These are phyloP conservation scores for Phytophthora palmivora DNA, from an alignment of 352 stramenopile species.

Conservation along the genomic window DNA sequence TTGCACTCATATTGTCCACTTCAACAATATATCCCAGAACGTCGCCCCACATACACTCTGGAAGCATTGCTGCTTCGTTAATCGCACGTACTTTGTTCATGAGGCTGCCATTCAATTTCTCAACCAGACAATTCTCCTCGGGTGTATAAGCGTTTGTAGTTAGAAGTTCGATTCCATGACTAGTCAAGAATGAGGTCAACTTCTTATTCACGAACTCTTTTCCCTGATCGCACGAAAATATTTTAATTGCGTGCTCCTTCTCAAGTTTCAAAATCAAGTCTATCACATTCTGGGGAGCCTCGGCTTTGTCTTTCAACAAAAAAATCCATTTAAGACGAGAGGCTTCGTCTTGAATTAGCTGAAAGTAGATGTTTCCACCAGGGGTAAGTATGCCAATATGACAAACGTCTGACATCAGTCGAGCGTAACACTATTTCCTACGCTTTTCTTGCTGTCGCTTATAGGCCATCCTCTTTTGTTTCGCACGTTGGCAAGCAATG, in stretches of 20 bases:
- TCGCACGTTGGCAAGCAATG: conserved; percentile 6
- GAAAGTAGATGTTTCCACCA: conserved; percentile 8
- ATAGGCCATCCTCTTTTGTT: neutral
- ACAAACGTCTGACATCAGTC: conserved; percentile 2
- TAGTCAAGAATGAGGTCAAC: neutral
- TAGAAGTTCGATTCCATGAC: neutral
- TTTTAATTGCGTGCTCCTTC: neutral
- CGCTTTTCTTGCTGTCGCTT: neutral
- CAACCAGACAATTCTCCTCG: too few species aligned
- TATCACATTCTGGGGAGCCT: neutral
- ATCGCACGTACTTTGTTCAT: too few species aligned
- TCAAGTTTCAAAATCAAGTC: neutral
- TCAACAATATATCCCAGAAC: too few species aligned
- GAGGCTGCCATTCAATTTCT: too few species aligned
- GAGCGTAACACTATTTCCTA: neutral
- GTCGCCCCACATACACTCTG: too few species aligned
- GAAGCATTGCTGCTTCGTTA: too few species aligned
- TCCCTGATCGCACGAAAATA: conserved; percentile 5
- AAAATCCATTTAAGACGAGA: conserved; percentile 1
- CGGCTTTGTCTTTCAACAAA: too few species aligned
- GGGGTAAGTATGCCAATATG: neutral
- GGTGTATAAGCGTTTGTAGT: too few species aligned
- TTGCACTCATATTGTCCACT: too few species aligned
- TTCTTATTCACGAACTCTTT: neutral
- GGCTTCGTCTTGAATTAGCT: neutral